Base-by-base conservation (phyloP, 306 rosid genomes). In the Erythrophleum fordii region DNA sequence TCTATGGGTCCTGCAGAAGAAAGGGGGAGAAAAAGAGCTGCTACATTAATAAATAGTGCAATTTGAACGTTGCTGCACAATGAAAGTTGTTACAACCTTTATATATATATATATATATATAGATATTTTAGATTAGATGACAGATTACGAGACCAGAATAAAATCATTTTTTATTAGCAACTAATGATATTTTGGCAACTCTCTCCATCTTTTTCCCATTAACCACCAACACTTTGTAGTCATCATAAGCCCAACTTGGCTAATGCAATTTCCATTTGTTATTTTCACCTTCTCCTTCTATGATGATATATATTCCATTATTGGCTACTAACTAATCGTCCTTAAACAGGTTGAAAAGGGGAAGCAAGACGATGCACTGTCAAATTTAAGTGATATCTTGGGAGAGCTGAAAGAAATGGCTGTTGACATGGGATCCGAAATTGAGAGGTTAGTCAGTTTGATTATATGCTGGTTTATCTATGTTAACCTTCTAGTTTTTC, bases 351-450 rank as follows among this genome's bases (percentile, higher is more conserved):
- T 86, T 77, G 98, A 93, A 77, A 90, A 88, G 73, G 84, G 20
- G 10, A 96, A 92, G 91, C 99, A 96, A 88, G 99, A 96, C 81
- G 98, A 96, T 77, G 92, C 93, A 37, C 86, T 96, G 20, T 92
- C 97, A 1, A 86, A 88, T 81, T 68, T 96, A 65, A 96, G 99
- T 86, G 86, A 85, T 83, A 28, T 93, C 5, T 68, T 96, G 88
- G 99, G 89, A 75, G 97, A 96, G 86, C 90, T 96, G 51, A 96
- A 96, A 90, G 95, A 59, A 14, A 96, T 96, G 97, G 99, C 99
- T 66, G 12, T 96, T 48, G 98, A 93, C 87, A 96, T 96, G 99
- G 98, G 99, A 31, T 82, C 89, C 9, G 98, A 93, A 90, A 92
- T 93, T 29, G 99, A 87, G 52, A 87, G 91, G 99, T 96, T 34